Conservation (phyloP, 106 monocot genomes). For the Acorus gramineus region DNA sequence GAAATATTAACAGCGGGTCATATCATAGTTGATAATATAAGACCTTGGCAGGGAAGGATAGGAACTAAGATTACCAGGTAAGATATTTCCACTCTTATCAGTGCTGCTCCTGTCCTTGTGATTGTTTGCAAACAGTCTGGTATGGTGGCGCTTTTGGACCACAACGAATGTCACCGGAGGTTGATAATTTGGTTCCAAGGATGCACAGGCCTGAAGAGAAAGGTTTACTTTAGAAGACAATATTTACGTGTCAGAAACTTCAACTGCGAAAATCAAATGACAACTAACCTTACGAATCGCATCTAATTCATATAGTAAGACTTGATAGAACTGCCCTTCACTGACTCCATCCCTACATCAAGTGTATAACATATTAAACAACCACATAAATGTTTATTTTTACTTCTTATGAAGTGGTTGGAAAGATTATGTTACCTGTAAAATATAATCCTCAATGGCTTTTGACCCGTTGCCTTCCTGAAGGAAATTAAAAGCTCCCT, state of each 20-base stretch:
- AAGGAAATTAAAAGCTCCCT: conserved; percentile 85
- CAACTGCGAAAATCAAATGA: neutral
- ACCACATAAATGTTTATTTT: too few species aligned
- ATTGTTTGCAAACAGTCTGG: conserved; percentile 70
- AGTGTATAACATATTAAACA: neutral
- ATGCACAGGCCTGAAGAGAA: conserved; percentile 66
- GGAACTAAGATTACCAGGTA: conserved; percentile 45
- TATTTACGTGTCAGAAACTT: too few species aligned
- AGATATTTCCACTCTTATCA: conserved; percentile 77
- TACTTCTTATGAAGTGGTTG: too few species aligned
- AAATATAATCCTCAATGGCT: conserved; percentile 80
- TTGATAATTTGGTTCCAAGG: conserved; percentile 74
- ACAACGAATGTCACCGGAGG: conserved; percentile 88
- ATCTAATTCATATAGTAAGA: conserved; percentile 79
- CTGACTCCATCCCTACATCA: conserved; percentile 76
- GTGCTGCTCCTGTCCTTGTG: conserved; percentile 70
- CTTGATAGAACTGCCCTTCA: conserved; percentile 88
- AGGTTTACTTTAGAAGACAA: too few species aligned
- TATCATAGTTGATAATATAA: too few species aligned
- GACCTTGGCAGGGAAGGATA: too few species aligned
- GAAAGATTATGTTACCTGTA: conserved; percentile 36
- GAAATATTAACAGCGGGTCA: too few species aligned
- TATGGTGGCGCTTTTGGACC: conserved; percentile 87
- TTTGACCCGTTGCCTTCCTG: conserved; percentile 72
- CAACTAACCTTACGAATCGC: conserved; percentile 78